Percentiles rank a stretch among this genome's conserved stretches.
These are phyloP conservation scores for Athelia sp. DNA, from an alignment of 1,284 basidiomycete genomes.

Conservation along the genomic window DNA sequence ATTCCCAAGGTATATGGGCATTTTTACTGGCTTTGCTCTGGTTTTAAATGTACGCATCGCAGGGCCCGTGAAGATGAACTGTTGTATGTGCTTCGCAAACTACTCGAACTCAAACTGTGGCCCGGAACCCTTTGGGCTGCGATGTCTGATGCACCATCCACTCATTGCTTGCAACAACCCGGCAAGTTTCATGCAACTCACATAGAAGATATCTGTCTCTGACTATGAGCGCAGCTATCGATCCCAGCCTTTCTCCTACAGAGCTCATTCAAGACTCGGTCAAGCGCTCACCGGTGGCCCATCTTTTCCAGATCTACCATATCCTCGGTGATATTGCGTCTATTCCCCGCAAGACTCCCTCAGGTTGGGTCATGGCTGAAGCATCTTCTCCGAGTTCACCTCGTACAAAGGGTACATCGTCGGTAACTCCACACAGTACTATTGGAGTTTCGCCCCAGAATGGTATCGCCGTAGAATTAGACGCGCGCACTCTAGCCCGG, in stretches of 20 bases:
- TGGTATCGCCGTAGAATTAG: conserved; percentile 42
- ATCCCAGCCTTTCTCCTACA: conserved; percentile 39
- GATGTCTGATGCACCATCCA: conserved; percentile 56
- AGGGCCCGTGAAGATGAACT: conserved; percentile 89
- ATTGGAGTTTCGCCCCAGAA: conserved; percentile 21
- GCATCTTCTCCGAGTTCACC: conserved; percentile 8
- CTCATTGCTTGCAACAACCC: conserved; percentile 47
- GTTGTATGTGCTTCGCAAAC: conserved; percentile 74
- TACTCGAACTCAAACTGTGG: conserved; percentile 69
- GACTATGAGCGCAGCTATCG: conserved; percentile 28
- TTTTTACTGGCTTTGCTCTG: not conserved
- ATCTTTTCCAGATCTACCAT: conserved; percentile 82
- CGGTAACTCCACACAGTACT: conserved; percentile 3
- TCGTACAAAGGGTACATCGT: conserved; percentile 9
- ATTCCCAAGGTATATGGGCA: conserved; percentile 61
- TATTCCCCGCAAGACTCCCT: conserved; percentile 57
- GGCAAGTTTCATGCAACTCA: conserved; percentile 28
- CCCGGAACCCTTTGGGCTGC: conserved; percentile 74
- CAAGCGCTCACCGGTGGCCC: conserved; percentile 68
- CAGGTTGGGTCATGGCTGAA: conserved; percentile 49
- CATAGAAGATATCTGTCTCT: conserved; percentile 5
- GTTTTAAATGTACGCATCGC: conserved; percentile 4
- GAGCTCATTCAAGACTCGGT: conserved; percentile 61
- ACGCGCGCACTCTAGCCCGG: conserved; percentile 63
- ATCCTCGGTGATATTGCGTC: conserved; percentile 76